Evolutionary conservation across 331 rosid genomes (phyloP).

Genomic region (Rosa hybrid): DNA sequence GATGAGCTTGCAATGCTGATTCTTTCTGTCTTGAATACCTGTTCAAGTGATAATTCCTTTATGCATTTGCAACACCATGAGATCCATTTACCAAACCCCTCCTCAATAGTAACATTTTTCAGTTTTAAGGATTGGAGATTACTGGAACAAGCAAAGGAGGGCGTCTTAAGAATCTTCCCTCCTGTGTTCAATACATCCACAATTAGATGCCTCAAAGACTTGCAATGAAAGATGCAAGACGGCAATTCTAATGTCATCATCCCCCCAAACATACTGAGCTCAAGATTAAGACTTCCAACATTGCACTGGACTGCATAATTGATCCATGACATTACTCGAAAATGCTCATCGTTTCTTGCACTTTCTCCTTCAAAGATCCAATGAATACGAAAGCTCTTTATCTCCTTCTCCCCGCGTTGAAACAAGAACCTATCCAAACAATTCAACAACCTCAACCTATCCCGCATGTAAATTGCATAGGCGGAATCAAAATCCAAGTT

Average conservation of each 20-base stretch:
- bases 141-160: not conserved
- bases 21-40: not conserved
- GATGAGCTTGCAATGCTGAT: not conserved
- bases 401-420: not conserved
- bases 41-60: not conserved
- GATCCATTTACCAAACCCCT: not conserved
- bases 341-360: not conserved
- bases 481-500: not conserved
- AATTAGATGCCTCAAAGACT: not conserved
- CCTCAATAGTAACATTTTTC: not conserved
- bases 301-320: not conserved
- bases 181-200: not conserved
- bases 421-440: not conserved
- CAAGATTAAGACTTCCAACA: not conserved
- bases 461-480: not conserved
- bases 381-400: not conserved
- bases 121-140: not conserved
- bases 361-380: not conserved
- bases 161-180: not conserved
- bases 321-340: constrained; percentile 3
- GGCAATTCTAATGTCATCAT: not conserved
- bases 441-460: not conserved
- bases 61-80: not conserved
- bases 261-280: not conserved
- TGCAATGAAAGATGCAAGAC: not conserved